Evolutionary conservation across 176 grass and related monocot species (phyloP), one percentile per base, ranked within the genome.

Genomic region (Juncus effusus): DNA sequence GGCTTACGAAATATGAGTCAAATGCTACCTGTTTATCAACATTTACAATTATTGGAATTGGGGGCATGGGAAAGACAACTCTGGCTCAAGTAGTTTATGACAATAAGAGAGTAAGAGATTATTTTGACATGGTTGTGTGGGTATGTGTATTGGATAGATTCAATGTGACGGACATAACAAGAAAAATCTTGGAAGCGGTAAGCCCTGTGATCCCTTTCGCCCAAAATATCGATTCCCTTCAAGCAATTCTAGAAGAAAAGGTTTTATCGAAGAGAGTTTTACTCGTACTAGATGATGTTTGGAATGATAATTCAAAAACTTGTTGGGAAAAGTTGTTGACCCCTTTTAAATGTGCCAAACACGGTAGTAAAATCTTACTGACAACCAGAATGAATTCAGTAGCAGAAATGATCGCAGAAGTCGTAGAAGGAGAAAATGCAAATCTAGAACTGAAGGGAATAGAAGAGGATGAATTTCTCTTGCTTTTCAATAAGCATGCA

Each of bases 261-360:
- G 65, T 87, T 67, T 41, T 49, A 44, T 54, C 47, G 39, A 77
- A 69, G 7, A 77, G 60, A 10, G 59, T 77, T 53, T 36, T 77
- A 10, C 51, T 77, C 15, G 75, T 77, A 19, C 7, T 77, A 0
- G 75, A 77, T 52, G 75, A 28, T 28, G 19, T 28, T 28, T 28
- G 19, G 19, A 28, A 28, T 28, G 19, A 28, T 28, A 28, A 28
- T 82, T 69, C 61, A 79, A 41, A 78, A 79, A 74, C 75, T 82
- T 72, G 84, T 75, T 87, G 84, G 84, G 59, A 64, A 13, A 76
- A 75, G 7, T 38, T 78, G 36, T 65, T 87, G 9, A 79, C 84
- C 37, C 75, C 84, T 35, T 19, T 87, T 35, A 79, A 77, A 87
- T 72, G 7, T 44, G 73, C 54, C 78, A 38, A 77, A 28, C 19